Conservation (phyloP, 2,329 filamentous ascomycete genomes). For the Ophiostoma sp. region DNA sequence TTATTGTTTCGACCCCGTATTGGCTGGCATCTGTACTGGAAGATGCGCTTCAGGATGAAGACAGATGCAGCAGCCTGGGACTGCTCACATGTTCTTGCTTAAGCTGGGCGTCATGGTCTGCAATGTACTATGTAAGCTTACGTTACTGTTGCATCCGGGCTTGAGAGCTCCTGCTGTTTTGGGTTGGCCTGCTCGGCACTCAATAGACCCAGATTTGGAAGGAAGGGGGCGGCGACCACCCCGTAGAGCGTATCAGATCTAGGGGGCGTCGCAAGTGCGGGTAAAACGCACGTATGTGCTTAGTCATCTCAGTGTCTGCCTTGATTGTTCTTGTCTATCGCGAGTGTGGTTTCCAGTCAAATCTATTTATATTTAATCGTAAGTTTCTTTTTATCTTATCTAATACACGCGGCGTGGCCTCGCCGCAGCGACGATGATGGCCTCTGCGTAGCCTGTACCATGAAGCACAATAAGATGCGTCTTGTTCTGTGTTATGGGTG, state of each 20-base stretch:
- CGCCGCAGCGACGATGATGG: background rate
- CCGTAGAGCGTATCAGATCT: conserved; percentile 4
- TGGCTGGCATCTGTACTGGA: background rate
- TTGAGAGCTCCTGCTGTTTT: conserved; percentile 14
- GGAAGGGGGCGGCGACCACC: background rate
- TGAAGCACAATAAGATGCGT: background rate
- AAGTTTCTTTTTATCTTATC: background rate
- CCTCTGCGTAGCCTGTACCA: background rate
- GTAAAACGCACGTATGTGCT: conserved; percentile 3
- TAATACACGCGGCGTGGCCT: background rate
- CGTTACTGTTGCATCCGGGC: conserved; percentile 6
- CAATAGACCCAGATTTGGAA: conserved; percentile 4
- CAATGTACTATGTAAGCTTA: background rate
- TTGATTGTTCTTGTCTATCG: background rate
- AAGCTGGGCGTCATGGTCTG: background rate
- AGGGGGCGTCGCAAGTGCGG: conserved; percentile 7
- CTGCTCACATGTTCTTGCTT: background rate
- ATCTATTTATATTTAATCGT: no score
- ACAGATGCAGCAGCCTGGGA: background rate
- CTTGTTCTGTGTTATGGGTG: background rate
- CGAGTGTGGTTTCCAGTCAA: no score
- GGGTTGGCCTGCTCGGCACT: conserved; percentile 6
- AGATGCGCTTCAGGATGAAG: conserved; percentile 1
- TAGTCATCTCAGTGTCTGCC: background rate
- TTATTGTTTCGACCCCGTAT: background rate